Evolutionary conservation across 2,329 filamentous ascomycete genomes (phyloP).

Genomic region (Aureobasidium melanogenum): DNA sequence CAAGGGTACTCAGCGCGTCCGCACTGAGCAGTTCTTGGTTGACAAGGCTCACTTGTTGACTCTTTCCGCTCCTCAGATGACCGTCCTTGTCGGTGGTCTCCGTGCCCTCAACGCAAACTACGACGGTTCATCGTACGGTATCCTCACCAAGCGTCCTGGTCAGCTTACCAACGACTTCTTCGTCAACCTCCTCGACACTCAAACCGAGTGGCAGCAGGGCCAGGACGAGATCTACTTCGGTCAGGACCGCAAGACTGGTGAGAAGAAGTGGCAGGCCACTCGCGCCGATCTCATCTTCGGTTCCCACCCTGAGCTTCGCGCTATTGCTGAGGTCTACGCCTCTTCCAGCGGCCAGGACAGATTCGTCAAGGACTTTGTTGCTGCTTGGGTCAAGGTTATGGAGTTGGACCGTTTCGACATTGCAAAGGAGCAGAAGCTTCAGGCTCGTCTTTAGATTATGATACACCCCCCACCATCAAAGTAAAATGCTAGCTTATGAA

Average conservation of each 20-base stretch:
- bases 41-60: slow-evolving; percentile 64
- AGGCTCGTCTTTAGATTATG: slow-evolving; percentile 10
- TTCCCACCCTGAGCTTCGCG: slow-evolving; percentile 64
- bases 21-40: slow-evolving; percentile 60
- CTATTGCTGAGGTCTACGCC: slow-evolving; percentile 61
- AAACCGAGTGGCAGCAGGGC: slow-evolving; percentile 54
- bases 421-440: neutral
- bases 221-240: slow-evolving; percentile 54
- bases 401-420: slow-evolving; percentile 63
- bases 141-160: slow-evolving; percentile 61
- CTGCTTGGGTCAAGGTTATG: slow-evolving; percentile 67
- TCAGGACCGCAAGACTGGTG: slow-evolving; percentile 54
- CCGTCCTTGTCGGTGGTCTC: slow-evolving; percentile 62
- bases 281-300: slow-evolving; percentile 64
- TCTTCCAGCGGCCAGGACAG: slow-evolving; percentile 50
- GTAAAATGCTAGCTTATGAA: slow-evolving; percentile 4
- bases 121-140: slow-evolving; percentile 57
- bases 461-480: neutral
- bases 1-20: slow-evolving; percentile 49
- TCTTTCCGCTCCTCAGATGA: slow-evolving; percentile 61
- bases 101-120: slow-evolving; percentile 62
- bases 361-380: slow-evolving; percentile 63
- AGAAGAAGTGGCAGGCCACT: slow-evolving; percentile 60
- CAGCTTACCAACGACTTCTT: slow-evolving; percentile 74
- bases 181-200: slow-evolving; percentile 63